Evolutionary conservation across 139 green algal species (phyloP).

Genomic region (Parachlorella kessleri): DNA sequence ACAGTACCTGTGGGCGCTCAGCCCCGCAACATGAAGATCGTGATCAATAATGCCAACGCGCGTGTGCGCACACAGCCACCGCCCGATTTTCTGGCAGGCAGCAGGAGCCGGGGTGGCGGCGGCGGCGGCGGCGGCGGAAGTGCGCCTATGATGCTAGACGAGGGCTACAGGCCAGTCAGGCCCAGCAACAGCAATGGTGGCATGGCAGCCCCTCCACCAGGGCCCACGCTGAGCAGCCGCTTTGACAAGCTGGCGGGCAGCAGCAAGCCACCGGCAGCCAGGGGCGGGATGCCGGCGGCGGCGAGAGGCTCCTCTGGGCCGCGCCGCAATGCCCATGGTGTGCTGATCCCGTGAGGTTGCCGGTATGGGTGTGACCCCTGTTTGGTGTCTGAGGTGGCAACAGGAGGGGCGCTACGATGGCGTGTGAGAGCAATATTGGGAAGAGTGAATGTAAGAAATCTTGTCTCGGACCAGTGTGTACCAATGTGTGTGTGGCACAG

Average conservation of each 20-base stretch:
- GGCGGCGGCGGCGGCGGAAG: neutral
- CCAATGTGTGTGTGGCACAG: too few relatives aligned
- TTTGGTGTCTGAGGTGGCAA: too few relatives aligned
- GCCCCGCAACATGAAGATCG: neutral
- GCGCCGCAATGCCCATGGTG: conserved; percentile 28
- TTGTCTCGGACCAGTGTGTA: too few relatives aligned
- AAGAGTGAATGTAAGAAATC: too few relatives aligned
- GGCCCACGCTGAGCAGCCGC: neutral
- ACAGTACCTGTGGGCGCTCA: neutral
- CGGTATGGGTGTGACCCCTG: too few relatives aligned
- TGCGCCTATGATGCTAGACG: neutral
- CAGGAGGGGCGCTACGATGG: too few relatives aligned
- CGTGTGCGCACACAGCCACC: neutral
- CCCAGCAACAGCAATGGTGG: neutral
- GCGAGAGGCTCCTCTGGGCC: neutral
- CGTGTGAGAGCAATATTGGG: too few relatives aligned
- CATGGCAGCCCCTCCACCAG: neutral
- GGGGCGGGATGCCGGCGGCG: neutral
- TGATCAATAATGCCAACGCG: neutral
- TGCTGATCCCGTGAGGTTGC: neutral
- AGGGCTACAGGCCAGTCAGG: neutral
- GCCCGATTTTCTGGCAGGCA: neutral
- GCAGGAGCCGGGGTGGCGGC: too few relatives aligned
- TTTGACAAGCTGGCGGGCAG: conserved; percentile 7
- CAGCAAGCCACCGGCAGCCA: neutral